Conservation (phyloP, 495 filamentous ascomycete genomes). For the Geopyxis carbonaria region DNA sequence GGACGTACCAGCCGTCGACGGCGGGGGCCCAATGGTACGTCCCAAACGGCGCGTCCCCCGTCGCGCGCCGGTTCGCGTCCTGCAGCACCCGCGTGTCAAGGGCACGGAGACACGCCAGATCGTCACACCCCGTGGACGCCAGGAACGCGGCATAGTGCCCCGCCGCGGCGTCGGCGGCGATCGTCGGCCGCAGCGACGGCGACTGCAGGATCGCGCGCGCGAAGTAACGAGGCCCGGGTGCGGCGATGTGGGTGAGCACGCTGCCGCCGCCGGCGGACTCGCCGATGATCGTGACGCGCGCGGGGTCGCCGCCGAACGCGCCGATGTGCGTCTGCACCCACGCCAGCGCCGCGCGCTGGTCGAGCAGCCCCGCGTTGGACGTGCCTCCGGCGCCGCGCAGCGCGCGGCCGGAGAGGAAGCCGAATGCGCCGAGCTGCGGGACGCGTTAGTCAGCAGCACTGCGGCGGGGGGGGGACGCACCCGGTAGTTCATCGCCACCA, state of each 20-base stretch:
- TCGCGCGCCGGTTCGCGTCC: too few relatives aligned
- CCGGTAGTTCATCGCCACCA: conserved; percentile 47
- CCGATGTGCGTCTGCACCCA: conserved; percentile 51
- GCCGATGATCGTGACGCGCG: conserved; percentile 41
- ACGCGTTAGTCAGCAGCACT: conserved; percentile 35
- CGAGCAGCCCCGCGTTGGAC: conserved; percentile 42
- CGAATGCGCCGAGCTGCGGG: conserved; percentile 50
- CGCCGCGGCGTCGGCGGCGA: neutral
- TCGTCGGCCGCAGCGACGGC: neutral
- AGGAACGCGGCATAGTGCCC: neutral
- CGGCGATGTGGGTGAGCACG: conserved; percentile 2
- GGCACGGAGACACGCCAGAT: too few relatives aligned
- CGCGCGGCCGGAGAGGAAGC: conserved; percentile 32
- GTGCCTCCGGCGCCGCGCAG: conserved; percentile 28
- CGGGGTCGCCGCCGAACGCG: conserved; percentile 50
- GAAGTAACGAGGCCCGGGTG: neutral
- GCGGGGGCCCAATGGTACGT: conserved; percentile 7
- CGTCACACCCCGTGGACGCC: neutral
- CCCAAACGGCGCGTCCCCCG: too few relatives aligned
- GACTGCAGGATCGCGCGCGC: neutral
- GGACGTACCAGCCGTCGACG: conserved; percentile 5
- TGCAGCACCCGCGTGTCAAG: too few relatives aligned
- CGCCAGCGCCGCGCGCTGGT: conserved; percentile 48
- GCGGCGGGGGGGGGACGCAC: conserved; percentile 25
- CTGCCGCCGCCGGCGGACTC: conserved; percentile 34